A percentile compares a stretch with the other conserved stretches of the same genome.
These are phyloP conservation scores for Penicillium mononematosum DNA, from an alignment of 495 filamentous ascomycete species.

Conservation along the genomic window DNA sequence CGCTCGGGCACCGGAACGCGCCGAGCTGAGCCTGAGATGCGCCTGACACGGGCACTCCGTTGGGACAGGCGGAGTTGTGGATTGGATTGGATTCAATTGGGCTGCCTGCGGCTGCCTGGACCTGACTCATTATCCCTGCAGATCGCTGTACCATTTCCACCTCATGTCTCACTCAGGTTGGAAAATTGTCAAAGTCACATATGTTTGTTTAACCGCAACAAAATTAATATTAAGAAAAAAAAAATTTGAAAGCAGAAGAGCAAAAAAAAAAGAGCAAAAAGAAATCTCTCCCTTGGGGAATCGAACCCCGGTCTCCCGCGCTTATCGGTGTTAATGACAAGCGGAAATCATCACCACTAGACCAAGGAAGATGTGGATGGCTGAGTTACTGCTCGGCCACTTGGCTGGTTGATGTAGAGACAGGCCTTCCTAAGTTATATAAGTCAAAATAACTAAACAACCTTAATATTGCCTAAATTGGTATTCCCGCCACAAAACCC, in stretches of 20 bases:
- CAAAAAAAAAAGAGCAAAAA: conserved; percentile 6
- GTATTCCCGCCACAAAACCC: not conserved
- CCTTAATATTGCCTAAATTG: no score
- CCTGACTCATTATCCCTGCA: conserved; percentile 8
- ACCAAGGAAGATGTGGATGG: conserved; percentile 33
- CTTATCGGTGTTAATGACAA: conserved; percentile 43
- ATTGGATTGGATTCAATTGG: not conserved
- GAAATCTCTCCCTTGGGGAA: conserved; percentile 49
- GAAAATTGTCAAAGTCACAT: no score
- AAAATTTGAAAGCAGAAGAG: no score
- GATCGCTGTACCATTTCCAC: not conserved
- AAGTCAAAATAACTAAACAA: no score
- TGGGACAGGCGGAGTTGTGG: not conserved
- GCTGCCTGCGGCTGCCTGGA: conserved; percentile 7
- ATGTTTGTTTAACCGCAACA: no score
- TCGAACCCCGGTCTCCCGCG: conserved; percentile 53
- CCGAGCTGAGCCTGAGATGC: conserved; percentile 4
- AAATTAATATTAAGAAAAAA: no score
- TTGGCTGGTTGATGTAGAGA: conserved; percentile 21
- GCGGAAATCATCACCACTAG: conserved; percentile 56
- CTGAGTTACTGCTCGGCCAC: conserved; percentile 30
- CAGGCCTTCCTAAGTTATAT: no score
- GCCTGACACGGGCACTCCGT: not conserved
- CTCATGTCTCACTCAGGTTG: not conserved
- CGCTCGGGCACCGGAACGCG: conserved; percentile 2